These are phyloP conservation scores for Darksidea phi DNA, from an alignment of 495 filamentous ascomycete species.

Conservation along the genomic window DNA sequence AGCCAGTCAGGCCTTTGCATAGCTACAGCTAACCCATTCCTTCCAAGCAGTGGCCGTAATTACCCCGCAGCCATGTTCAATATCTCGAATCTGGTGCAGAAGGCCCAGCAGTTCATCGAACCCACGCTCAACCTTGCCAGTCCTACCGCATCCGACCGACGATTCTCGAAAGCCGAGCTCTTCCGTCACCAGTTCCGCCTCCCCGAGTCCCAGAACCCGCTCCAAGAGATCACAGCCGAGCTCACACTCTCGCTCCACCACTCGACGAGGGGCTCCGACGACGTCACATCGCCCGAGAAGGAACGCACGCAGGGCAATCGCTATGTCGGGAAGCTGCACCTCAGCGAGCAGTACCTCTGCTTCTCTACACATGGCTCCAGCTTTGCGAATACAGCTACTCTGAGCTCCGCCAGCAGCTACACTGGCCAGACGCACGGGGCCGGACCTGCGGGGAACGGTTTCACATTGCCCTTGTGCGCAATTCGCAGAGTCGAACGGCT, in stretches of 20 bases:
- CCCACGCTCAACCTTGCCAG: slow-evolving; percentile 66
- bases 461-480: slow-evolving; percentile 89
- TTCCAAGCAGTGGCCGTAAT: neutral
- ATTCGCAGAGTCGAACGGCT: slow-evolving; percentile 89
- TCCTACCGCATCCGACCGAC: slow-evolving; percentile 59
- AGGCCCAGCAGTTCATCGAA: slow-evolving; percentile 92
- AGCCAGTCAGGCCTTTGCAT: neutral
- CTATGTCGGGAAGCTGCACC: slow-evolving; percentile 88
- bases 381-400: slow-evolving; percentile 75
- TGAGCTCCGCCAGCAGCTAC: slow-evolving; percentile 70
- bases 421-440: slow-evolving; percentile 87
- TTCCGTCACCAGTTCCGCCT: slow-evolving; percentile 97
- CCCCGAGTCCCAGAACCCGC: slow-evolving; percentile 82
- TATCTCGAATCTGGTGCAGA: slow-evolving; percentile 85
- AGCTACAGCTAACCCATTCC: neutral
- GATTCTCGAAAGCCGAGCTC: slow-evolving; percentile 84
- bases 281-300: slow-evolving; percentile 55
- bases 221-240: slow-evolving; percentile 95
- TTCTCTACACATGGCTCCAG: slow-evolving; percentile 92
- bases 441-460: slow-evolving; percentile 93
- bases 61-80: slow-evolving; percentile 41
- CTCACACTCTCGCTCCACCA: slow-evolving; percentile 71
- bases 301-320: slow-evolving; percentile 68
- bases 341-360: slow-evolving; percentile 91
- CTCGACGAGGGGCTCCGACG: slow-evolving; percentile 40